A percentile compares a stretch with the other conserved stretches of the same genome.
Conservation (phyloP, 2,329 filamentous ascomycete genomes). For the Leptographium procerum region DNA sequence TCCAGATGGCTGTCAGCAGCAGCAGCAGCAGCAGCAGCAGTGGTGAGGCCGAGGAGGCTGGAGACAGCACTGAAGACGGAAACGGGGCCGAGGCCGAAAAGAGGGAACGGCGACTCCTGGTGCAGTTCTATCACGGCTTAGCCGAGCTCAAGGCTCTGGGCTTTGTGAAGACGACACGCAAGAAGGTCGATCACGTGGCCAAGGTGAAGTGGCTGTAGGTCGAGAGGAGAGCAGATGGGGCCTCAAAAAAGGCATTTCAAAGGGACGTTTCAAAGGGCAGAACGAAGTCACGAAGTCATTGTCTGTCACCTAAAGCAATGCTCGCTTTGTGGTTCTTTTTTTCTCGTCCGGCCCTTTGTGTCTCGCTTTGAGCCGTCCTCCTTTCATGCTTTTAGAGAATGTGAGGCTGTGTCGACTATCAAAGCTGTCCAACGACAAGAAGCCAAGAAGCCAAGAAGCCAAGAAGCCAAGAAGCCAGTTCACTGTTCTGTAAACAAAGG, state of each 20-base stretch:
- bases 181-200: constrained; percentile 83
- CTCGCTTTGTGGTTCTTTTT: too few relatives aligned
- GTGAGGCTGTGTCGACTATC: too few relatives aligned
- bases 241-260: not conserved
- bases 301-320: too few relatives aligned
- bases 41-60: constrained; percentile 29
- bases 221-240: not conserved
- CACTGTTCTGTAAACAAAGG: too few relatives aligned
- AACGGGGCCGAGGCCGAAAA: constrained; percentile 30
- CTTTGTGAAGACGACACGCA: constrained; percentile 78
- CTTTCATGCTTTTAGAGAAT: too few relatives aligned
- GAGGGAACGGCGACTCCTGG: constrained; percentile 47
- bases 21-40: constrained; percentile 27
- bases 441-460: too few relatives aligned
- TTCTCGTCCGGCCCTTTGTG: too few relatives aligned
- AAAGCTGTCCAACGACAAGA: too few relatives aligned
- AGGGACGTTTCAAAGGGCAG: not conserved
- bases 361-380: too few relatives aligned
- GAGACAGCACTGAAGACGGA: constrained; percentile 25
- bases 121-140: constrained; percentile 73
- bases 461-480: too few relatives aligned
- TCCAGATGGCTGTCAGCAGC: constrained; percentile 46
- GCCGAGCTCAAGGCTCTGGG: constrained; percentile 80
- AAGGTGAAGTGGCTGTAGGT: constrained; percentile 72
- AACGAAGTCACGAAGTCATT: too few relatives aligned